Conservation (phyloP, 2,329 filamentous ascomycete genomes). For the Epichloe gansuensis region DNA sequence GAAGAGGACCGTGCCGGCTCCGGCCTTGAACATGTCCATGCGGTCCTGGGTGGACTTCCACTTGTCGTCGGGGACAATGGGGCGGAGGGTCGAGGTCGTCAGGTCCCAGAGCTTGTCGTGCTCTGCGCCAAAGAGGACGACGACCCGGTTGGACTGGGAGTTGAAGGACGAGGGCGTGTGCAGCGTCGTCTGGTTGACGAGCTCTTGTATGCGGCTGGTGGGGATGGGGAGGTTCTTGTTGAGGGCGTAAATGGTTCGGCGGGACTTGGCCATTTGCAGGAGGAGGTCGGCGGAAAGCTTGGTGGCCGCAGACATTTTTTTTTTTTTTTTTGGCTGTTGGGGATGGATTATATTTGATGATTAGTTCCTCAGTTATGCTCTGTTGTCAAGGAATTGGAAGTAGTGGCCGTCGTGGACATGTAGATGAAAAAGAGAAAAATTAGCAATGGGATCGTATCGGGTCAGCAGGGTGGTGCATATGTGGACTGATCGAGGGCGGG, state of each 20-base stretch:
- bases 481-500: too few relatives aligned
- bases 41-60: slow-evolving; percentile 41
- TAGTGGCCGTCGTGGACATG: too few relatives aligned
- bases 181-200: slow-evolving; percentile 51
- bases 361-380: slow-evolving; percentile 5
- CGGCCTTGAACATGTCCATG: slow-evolving; percentile 50
- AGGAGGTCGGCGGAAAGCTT: slow-evolving; percentile 36
- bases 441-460: too few relatives aligned
- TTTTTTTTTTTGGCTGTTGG: neutral
- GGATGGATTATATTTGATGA: too few relatives aligned
- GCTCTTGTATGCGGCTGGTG: slow-evolving; percentile 47
- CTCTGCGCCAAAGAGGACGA: slow-evolving; percentile 69
- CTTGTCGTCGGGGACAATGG: slow-evolving; percentile 51
- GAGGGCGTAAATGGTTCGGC: slow-evolving; percentile 58
- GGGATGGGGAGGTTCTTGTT: slow-evolving; percentile 45
- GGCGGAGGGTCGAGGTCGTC: slow-evolving; percentile 35
- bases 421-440: too few relatives aligned
- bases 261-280: slow-evolving; percentile 52
- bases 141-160: slow-evolving; percentile 67
- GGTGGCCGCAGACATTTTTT: slow-evolving; percentile 28
- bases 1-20: slow-evolving; percentile 76
- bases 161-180: slow-evolving; percentile 78
- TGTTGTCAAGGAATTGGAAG: slow-evolving; percentile 1
- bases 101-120: slow-evolving; percentile 85
- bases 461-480: too few relatives aligned